phyloP scores from a whole-genome alignment of 2,329 filamentous ascomycete genomes.

The Alternaria conjuncta region DNA sequence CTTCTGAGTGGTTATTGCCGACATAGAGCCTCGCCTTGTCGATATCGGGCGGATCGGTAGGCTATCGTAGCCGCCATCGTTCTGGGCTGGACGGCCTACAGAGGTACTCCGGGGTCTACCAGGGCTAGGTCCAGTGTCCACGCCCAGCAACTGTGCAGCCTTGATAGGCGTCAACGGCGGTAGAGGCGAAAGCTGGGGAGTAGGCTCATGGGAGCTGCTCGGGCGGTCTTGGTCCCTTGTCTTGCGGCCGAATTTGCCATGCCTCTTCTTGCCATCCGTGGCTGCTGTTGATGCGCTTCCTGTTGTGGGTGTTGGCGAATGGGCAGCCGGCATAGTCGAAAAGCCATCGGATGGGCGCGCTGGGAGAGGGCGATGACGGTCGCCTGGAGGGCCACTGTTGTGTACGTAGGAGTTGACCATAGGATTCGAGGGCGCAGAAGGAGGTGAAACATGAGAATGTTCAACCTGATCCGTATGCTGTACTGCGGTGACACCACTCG shows the following conservation, averaged over 20 bases:
- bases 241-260: constrained; percentile 21
- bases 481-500: neutral
- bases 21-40: constrained; percentile 3
- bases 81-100: neutral
- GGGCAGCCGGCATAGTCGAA: neutral
- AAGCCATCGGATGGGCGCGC: neutral
- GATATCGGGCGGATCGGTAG: constrained; percentile 9
- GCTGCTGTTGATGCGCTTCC: neutral
- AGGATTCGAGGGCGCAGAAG: neutral
- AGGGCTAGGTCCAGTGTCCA: constrained; percentile 2
- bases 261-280: constrained; percentile 24
- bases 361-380: neutral
- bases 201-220: constrained; percentile 4
- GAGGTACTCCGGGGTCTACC: constrained; percentile 1
- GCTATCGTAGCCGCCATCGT: constrained; percentile 5
- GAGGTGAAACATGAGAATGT: constrained; percentile 6
- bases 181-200: constrained; percentile 17
- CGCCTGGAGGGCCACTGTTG: neutral
- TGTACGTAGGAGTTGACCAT: constrained; percentile 7
- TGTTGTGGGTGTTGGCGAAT: constrained; percentile 9
- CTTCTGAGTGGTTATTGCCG: constrained; percentile 3
- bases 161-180: constrained; percentile 29
- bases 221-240: constrained; percentile 16
- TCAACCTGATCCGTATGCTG: constrained; percentile 1
- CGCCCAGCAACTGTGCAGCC: constrained; percentile 29